Evolutionary conservation across 2,329 filamentous ascomycete species (phyloP), one percentile per base, ranked within the genome.

Genomic region (Camillea tinctor): DNA sequence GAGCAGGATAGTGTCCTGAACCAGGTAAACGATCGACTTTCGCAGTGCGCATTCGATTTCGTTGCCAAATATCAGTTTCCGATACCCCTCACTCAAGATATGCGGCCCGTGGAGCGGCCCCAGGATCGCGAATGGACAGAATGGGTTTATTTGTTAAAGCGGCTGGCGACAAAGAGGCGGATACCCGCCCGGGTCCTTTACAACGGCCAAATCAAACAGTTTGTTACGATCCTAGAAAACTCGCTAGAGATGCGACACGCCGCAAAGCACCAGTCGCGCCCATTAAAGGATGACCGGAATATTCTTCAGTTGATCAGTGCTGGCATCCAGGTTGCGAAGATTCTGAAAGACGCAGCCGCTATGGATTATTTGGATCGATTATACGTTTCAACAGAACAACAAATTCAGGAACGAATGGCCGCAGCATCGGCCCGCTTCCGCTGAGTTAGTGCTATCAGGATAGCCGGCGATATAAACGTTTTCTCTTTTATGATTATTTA

Each of bases 51-150:
- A 30, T 96, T 90, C 81, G 91, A 96, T 77, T 96, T 96, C 76
- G 88, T 96, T 69, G 92, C 92, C 69, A 93, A 92, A 76, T 95
- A 95, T 74, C 91, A 94, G 76, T 96, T 96, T 73, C 92, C 92
- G 13, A 93, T 96, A 67, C 92, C 92, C 11, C 77, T 95, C 69
- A 91, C 92, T 59, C 85, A 90, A 74, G 90, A 94, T 74, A 93
- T 93, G 84, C 85, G 91, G 67, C 88, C 89, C 1, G 72, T 74
- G 23, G 71, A 74, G 60, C 66, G 71, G 57, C 72, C 72, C 3
- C 70, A 73, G 54, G 72, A 74, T 58, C 68, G 72, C 63, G 92
- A 95, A 75, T 96, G 92, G 92, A 94, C 91, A 52, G 92, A 96
- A 77, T 96, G 92, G 92, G 92, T 94, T 58, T 92, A 93, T 74